Evolutionary conservation across 768 basidiomycete genomes (phyloP).

Genomic region (Psilocybe cyanescens): DNA sequence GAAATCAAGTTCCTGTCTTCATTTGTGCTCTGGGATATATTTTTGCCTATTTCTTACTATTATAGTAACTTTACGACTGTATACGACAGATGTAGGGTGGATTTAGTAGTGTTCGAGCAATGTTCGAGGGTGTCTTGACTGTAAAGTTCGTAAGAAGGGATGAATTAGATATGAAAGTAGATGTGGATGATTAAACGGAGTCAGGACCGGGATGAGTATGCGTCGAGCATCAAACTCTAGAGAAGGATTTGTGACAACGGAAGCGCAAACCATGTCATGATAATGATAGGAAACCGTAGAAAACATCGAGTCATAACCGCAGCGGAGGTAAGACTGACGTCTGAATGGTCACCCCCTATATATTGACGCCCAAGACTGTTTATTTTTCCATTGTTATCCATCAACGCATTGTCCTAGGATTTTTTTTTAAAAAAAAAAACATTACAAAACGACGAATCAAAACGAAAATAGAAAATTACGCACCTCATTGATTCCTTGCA

Average conservation of each 20-base stretch:
- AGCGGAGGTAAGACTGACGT: not conserved
- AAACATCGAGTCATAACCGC: not conserved
- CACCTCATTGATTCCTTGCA: conserved; percentile 53
- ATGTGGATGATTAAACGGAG: no score
- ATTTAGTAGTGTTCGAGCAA: no score
- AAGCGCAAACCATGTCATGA: not conserved
- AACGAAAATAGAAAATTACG: not conserved
- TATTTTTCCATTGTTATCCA: not conserved
- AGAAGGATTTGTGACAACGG: not conserved
- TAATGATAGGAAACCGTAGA: not conserved
- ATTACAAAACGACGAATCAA: not conserved
- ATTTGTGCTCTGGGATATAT: no score
- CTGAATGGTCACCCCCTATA: not conserved
- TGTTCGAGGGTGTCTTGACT: no score
- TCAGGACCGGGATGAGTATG: no score
- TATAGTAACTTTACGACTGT: no score
- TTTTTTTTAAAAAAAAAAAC: not conserved
- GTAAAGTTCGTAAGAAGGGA: no score
- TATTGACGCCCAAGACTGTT: not conserved
- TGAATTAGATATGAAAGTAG: no score
- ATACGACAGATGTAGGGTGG: no score
- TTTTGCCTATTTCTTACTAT: no score
- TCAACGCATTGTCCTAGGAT: conserved; percentile 1
- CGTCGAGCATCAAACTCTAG: not conserved
- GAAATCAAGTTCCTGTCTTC: no score